Percentiles rank a stretch among this genome's conserved stretches.
phyloP scores from a whole-genome alignment of 1,139 yeast species.

The Geotrichum restrictum region DNA sequence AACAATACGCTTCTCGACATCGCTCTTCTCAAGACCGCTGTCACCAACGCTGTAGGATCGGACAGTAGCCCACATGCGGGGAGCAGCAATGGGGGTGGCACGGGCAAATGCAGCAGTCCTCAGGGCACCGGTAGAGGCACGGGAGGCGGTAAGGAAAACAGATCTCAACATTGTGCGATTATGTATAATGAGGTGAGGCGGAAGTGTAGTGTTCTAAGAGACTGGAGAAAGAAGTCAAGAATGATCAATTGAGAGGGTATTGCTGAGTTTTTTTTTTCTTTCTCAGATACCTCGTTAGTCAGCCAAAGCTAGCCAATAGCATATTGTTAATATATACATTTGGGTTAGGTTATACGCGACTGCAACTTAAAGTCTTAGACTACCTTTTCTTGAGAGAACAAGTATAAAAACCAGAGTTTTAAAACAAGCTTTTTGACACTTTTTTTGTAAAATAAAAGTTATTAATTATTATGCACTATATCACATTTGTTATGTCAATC shows the following conservation, averaged over 20 bases:
- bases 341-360: background rate
- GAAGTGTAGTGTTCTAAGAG: background rate
- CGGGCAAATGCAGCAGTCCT: slow-evolving; percentile 19
- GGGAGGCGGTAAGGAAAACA: slow-evolving; percentile 19
- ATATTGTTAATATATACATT: background rate
- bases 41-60: slow-evolving; percentile 45
- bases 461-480: background rate
- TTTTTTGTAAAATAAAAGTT: background rate
- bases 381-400: no score
- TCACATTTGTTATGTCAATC: no score
- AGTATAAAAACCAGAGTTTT: no score
- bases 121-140: slow-evolving; percentile 20
- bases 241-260: background rate
- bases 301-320: background rate
- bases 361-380: background rate
- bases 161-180: slow-evolving; percentile 21
- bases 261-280: background rate
- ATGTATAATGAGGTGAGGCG: background rate
- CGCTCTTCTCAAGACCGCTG: slow-evolving; percentile 63
- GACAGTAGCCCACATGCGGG: slow-evolving; percentile 20
- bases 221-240: background rate
- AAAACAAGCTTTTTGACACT: background rate
- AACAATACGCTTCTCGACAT: slow-evolving; percentile 69
- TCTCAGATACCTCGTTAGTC: background rate
- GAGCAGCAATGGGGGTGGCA: slow-evolving; percentile 14